Evolutionary conservation across 2,329 filamentous ascomycete genomes (phyloP), one percentile per base, ranked within the genome.

Genomic region (Cercospora zeina): DNA sequence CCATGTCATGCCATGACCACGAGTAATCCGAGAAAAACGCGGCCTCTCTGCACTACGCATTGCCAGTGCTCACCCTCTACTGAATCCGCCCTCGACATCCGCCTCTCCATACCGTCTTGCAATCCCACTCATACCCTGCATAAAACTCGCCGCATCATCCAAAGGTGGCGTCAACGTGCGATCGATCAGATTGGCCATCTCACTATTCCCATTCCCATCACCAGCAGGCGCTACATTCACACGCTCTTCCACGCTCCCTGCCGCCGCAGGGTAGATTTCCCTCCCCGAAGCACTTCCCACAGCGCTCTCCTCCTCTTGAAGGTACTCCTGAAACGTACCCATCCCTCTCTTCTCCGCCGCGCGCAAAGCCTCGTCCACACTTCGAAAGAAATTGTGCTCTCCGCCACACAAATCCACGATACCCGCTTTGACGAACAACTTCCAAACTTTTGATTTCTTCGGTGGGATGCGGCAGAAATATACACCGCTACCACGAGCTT

Each of bases 321-420:
- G 33, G n/a, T 51, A 59, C 9, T 59, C 56, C 1, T 31, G 47
- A 53, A 59, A 59, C 7, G 56, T 59, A 1, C 56, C 56, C 56
- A 59, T 69, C 31, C 62, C 65, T n/a, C 60, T 88, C 9, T 86
- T 80, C 77, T 97, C 93, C 0, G 89, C 91, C 80, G 93, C 79
- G 57, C 87, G 84, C 69, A 99, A 76, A 1, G 95, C 95, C 73
- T 96, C 90, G 56, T 92, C 87, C 1, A 97, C 92, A 67, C 90
- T 88, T 24, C 84, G 82, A 8, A 96, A 89, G 75, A 97, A 96
- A 69, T 95, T 87, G 1, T 81, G 76, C 72, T 85, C 81, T 0
- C 93, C 93, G 2, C 93, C 93, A 62, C 89, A 90, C 57, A 89
- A 81, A 1, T 91, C 90, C 1, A 97, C 85, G 67, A 99, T 97